These are phyloP conservation scores for Coffea canephora DNA, from an alignment of 257 asterid species.

Conservation along the genomic window DNA sequence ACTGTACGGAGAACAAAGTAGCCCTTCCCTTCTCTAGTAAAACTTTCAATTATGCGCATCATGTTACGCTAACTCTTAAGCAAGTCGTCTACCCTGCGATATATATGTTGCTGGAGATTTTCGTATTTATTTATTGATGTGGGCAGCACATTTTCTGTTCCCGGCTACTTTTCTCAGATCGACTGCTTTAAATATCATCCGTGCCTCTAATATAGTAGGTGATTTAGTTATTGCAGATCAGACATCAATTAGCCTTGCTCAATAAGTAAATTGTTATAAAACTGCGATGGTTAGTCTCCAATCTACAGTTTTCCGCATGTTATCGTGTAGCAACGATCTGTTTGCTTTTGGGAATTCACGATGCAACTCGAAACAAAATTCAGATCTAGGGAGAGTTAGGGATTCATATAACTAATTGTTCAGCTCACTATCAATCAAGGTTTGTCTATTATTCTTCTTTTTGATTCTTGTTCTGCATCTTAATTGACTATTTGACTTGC, in stretches of 20 bases:
- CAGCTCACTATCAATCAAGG: not conserved
- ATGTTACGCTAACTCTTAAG: too few species aligned
- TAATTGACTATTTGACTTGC: not conserved
- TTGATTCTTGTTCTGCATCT: not conserved
- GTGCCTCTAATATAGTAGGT: not conserved
- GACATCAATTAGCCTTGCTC: not conserved
- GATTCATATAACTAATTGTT: not conserved
- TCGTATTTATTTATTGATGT: not conserved
- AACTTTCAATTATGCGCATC: too few species aligned
- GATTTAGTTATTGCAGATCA: not conserved
- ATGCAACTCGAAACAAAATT: not conserved
- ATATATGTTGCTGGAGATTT: not conserved
- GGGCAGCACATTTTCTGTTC: too few species aligned
- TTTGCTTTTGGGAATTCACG: not conserved
- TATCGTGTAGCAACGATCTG: not conserved
- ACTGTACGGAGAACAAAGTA: too few species aligned
- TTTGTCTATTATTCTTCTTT: not conserved
- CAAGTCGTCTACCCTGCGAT: not conserved
- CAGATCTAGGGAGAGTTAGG: not conserved
- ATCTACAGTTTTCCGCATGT: not conserved
- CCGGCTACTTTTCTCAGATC: too few species aligned
- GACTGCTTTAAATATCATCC: not conserved
- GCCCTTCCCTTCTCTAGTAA: not conserved
- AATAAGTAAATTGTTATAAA: not conserved
- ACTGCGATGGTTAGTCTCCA: not conserved